Base-by-base conservation (phyloP, 345 rosid species). In the Eutrema japonicum region DNA sequence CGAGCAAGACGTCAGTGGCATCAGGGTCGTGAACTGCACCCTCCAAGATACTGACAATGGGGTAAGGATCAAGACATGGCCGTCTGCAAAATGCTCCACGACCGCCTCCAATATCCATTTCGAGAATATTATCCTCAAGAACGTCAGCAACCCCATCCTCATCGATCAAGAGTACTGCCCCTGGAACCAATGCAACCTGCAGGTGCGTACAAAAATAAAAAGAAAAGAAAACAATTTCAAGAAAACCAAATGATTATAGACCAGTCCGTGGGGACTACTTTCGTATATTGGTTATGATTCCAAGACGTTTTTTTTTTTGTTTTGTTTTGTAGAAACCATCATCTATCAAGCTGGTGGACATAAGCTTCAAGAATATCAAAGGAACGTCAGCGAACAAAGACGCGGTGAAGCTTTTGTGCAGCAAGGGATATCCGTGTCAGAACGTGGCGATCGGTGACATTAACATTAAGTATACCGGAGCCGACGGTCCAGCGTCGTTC, bases 31-130 rank as follows among this genome's bases (percentile, higher is more conserved):
- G 6, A 82, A 89, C 50, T 80, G 90, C 79, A 88, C 92, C 2
- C 38, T 92, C 56, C 43, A 33, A 36, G 45, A 64, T 16, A 85
- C 97, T 2, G 66, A 77, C 6, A 92, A 92, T 70, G 97, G 97
- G 4, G 18, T 84, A 32, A 81, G 97, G 59, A 89, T 92, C 86
- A 92, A 92, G 72, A 92, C 97, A 14, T 83, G 75, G 73, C 82
- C 74, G 9, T 83, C 82, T 5, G 76, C 93, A 46, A 77, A 73
- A 18, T 82, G 83, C 7, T 76, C 84, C 68, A 73, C 54, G 16
- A 48, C 66, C 18, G 96, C 91, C 36, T 54, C 83, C 2, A 54
- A 45, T 38, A 57, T 77, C 30, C 57, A 75, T 53, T 92, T 84
- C 71, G 50, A 74, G 29, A 75, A 89, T 64, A 77, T 92, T 8